A percentile compares a stretch with the other conserved stretches of the same genome.
Conservation (phyloP, 495 filamentous ascomycete genomes). For the Evernia prunastri region DNA sequence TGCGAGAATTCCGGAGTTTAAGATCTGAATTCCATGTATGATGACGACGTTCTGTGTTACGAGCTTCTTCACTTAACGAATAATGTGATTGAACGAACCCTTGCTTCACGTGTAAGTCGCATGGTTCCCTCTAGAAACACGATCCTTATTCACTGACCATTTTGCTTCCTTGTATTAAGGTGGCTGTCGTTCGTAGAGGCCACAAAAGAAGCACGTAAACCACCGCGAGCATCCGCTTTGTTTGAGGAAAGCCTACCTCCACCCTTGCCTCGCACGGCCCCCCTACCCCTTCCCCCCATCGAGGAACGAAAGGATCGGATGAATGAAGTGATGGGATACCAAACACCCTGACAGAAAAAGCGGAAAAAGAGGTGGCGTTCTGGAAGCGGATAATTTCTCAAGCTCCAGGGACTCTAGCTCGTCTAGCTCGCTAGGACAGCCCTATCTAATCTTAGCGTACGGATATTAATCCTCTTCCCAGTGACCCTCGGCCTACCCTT, state of each 20-base stretch:
- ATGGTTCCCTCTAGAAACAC: neutral
- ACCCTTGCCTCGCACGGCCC: slow-evolving; percentile 13
- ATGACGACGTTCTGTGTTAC: slow-evolving; percentile 62
- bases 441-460: slow-evolving; percentile 16
- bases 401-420: no score
- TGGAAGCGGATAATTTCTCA: no score
- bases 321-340: neutral
- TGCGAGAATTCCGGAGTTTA: slow-evolving; percentile 48
- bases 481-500: no score
- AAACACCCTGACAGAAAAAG: neutral
- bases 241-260: slow-evolving; percentile 6
- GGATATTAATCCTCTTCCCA: neutral
- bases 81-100: slow-evolving; percentile 30
- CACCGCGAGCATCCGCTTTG: slow-evolving; percentile 1
- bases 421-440: neutral
- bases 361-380: no score
- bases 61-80: slow-evolving; percentile 69
- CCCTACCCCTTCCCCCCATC: slow-evolving; percentile 19
- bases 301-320: no score
- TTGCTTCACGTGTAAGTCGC: slow-evolving; percentile 1
- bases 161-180: slow-evolving; percentile 1
- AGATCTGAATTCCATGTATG: slow-evolving; percentile 32
- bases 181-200: slow-evolving; percentile 8
- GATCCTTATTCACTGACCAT: neutral
- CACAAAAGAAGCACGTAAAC: neutral